A percentile compares a stretch with the other conserved stretches of the same genome.
These are phyloP conservation scores for Neopestalotiopsis sp. DNA, from an alignment of 2,329 filamentous ascomycete species.

Conservation along the genomic window DNA sequence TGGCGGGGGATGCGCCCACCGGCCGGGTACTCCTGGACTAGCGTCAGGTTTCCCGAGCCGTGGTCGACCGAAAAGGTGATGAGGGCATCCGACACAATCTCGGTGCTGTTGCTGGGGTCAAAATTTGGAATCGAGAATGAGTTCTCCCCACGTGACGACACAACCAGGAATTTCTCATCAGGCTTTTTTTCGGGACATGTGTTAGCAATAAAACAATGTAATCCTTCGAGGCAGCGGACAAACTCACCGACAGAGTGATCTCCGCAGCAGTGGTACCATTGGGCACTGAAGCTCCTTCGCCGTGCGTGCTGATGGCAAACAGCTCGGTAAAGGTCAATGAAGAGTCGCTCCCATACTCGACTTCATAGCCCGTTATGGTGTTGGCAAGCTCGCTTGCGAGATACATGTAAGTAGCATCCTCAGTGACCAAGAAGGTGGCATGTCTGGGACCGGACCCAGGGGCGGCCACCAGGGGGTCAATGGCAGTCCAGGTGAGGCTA, in stretches of 20 bases:
- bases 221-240: neutral
- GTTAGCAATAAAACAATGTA: constrained; percentile 34
- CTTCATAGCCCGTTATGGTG: constrained; percentile 59
- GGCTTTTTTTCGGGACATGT: constrained; percentile 43
- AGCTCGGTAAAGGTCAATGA: constrained; percentile 50
- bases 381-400: constrained; percentile 66
- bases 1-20: constrained; percentile 71
- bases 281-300: constrained; percentile 45
- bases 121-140: constrained; percentile 55
- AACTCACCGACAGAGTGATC: constrained; percentile 61
- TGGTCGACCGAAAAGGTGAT: constrained; percentile 63
- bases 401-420: constrained; percentile 58
- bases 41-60: constrained; percentile 57
- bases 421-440: constrained; percentile 57
- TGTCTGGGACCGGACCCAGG: constrained; percentile 70
- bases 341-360: constrained; percentile 52
- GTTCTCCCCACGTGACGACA: constrained; percentile 70
- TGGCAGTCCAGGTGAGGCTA: constrained; percentile 46
- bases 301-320: constrained; percentile 54
- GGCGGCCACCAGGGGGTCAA: constrained; percentile 45
- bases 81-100: constrained; percentile 65
- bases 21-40: constrained; percentile 63
- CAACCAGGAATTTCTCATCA: constrained; percentile 65
- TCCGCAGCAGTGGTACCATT: constrained; percentile 56
- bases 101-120: constrained; percentile 46